These are phyloP conservation scores for Fusarium proliferatum DNA, from an alignment of 2,329 filamentous ascomycete species.

Conservation along the genomic window DNA sequence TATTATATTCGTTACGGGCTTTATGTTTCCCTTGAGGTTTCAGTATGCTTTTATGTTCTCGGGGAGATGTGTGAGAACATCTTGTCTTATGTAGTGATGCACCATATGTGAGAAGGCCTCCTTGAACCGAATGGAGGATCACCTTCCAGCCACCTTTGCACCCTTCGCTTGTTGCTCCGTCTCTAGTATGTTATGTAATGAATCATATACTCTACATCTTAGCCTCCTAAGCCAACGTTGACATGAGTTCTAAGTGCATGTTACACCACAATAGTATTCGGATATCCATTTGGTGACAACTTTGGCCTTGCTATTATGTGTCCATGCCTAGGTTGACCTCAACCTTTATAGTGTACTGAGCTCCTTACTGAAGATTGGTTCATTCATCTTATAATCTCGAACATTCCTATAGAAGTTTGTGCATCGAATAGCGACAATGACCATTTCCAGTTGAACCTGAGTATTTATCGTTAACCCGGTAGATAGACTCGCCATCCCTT, in stretches of 20 bases:
- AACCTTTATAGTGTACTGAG: neutral
- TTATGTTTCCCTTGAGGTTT: neutral
- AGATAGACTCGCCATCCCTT: neutral
- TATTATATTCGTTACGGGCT: neutral
- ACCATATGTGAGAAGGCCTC: neutral
- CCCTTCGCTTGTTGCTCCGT: neutral
- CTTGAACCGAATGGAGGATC: neutral
- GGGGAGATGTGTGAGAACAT: neutral
- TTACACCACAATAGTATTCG: neutral
- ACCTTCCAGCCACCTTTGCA: neutral
- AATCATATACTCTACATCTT: neutral
- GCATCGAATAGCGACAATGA: neutral
- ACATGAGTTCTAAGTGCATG: neutral
- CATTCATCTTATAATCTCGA: neutral
- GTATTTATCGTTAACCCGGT: neutral
- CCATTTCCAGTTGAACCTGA: neutral
- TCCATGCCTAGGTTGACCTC: neutral
- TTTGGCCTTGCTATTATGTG: neutral
- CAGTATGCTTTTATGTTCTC: neutral
- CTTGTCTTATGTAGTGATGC: neutral
- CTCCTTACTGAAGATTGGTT: neutral
- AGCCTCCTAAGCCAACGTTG: neutral
- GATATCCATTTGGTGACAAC: neutral
- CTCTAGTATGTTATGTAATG: neutral
- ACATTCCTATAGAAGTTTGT: neutral